Evolutionary conservation across 176 grass and related monocot genomes (phyloP).

Genomic region (Calamus simplicifolius): DNA sequence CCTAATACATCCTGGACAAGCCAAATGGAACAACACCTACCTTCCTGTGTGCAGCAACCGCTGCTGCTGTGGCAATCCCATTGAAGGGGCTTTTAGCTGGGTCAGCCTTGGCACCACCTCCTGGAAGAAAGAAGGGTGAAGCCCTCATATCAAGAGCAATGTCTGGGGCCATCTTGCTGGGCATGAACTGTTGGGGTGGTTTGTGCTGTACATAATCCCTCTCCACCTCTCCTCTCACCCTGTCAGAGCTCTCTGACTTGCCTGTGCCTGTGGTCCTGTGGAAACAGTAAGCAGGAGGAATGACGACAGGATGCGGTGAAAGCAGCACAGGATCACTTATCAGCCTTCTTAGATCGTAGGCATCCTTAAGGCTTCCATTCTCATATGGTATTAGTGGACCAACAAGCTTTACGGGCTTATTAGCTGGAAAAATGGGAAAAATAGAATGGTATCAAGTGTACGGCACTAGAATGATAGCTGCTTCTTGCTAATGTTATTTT

Average conservation of each 20-base stretch:
- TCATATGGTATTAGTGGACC: constrained; percentile 58
- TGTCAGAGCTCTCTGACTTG: constrained; percentile 45
- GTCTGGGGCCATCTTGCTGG: constrained; percentile 45
- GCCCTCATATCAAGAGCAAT: constrained; percentile 93
- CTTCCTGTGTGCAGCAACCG: constrained; percentile 69
- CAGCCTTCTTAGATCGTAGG: constrained; percentile 58
- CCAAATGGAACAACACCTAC: constrained; percentile 52
- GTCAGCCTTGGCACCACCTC: constrained; percentile 29
- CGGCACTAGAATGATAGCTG: not conserved
- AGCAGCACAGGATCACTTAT: constrained; percentile 51
- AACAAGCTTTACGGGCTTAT: constrained; percentile 75
- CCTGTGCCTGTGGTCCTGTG: constrained; percentile 44
- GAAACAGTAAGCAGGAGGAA: constrained; percentile 57
- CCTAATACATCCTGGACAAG: constrained; percentile 82
- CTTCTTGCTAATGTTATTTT: not conserved
- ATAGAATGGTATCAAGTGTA: not conserved
- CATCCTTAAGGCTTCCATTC: constrained; percentile 51
- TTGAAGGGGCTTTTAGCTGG: constrained; percentile 43
- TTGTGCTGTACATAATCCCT: constrained; percentile 35
- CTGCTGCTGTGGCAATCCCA: constrained; percentile 50
- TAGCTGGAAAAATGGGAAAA: constrained; percentile 34
- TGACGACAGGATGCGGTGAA: constrained; percentile 50
- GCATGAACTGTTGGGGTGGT: constrained; percentile 37
- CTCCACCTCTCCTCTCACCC: constrained; percentile 31
- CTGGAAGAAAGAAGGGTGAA: constrained; percentile 57